A percentile compares a stretch with the other conserved stretches of the same genome.
Evolutionary conservation across 495 filamentous ascomycete species (phyloP).

Genomic region (Glonium stellatum): DNA sequence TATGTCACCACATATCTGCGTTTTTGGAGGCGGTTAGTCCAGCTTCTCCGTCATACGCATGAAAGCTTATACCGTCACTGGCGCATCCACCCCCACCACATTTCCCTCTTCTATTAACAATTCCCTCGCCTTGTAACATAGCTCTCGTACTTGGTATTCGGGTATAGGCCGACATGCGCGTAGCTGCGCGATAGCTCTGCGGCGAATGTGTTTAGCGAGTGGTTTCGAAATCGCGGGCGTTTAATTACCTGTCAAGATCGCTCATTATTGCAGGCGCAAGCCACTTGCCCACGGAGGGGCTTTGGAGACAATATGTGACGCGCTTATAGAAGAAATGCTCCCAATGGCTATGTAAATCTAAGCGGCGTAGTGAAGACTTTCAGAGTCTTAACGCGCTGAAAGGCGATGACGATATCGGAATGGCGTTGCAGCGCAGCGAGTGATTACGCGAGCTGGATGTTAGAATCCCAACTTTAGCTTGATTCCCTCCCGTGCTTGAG

Average conservation of each 20-base stretch:
- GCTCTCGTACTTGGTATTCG: slow-evolving; percentile 86
- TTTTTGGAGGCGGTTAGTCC: not conserved
- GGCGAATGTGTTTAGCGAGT: slow-evolving; percentile 3
- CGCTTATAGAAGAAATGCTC: not conserved
- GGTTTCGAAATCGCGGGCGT: slow-evolving; percentile 1
- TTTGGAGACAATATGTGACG: not conserved
- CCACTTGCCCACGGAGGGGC: slow-evolving; percentile 8
- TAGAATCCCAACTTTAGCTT: too few relatives aligned
- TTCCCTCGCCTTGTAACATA: slow-evolving; percentile 96
- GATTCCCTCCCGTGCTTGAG: too few relatives aligned
- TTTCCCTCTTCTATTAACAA: slow-evolving; percentile 97
- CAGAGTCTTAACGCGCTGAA: not conserved
- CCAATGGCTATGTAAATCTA: not conserved
- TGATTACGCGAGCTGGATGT: too few relatives aligned
- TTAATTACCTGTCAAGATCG: slow-evolving; percentile 24
- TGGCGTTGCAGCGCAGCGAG: not conserved
- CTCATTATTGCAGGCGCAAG: slow-evolving; percentile 20
- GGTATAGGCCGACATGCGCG: slow-evolving; percentile 95
- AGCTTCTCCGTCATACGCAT: not conserved
- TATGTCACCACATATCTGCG: slow-evolving; percentile 91
- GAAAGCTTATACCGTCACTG: slow-evolving; percentile 64
- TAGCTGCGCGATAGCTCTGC: slow-evolving; percentile 84
- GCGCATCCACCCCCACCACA: slow-evolving; percentile 90
- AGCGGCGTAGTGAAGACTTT: not conserved
- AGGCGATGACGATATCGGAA: not conserved